phyloP scores from a whole-genome alignment of 495 filamentous ascomycete species.

The Podospora anserina region DNA sequence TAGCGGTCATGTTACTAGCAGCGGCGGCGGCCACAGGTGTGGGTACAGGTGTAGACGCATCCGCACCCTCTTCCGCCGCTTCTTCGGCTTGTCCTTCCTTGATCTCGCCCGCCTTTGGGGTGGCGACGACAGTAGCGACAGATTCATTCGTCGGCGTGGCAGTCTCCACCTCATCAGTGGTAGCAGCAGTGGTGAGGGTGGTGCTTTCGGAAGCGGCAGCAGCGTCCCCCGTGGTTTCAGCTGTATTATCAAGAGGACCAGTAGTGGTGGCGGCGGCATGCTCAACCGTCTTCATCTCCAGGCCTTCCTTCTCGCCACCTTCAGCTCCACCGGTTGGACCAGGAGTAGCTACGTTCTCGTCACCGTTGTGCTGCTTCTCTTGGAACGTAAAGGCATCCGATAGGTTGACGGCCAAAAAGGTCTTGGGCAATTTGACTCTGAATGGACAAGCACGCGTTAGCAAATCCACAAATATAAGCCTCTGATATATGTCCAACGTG shows the following conservation, averaged over 20 bases:
- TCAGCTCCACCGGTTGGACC: neutral
- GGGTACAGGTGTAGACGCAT: neutral
- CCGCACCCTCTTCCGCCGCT: neutral
- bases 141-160: neutral
- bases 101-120: neutral
- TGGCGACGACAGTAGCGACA: neutral
- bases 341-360: constrained; percentile 21
- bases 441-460: neutral
- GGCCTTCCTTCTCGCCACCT: constrained; percentile 7
- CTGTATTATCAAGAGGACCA: neutral
- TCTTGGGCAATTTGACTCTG: constrained; percentile 91
- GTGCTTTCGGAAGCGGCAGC: neutral
- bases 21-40: neutral
- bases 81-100: neutral
- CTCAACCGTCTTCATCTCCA: constrained; percentile 14
- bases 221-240: neutral
- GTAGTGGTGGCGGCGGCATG: neutral
- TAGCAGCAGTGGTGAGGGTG: neutral
- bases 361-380: constrained; percentile 40
- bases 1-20: neutral
- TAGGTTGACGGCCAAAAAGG: constrained; percentile 89
- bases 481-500: neutral
- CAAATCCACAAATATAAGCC: neutral
- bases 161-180: neutral
- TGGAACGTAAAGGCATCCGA: constrained; percentile 63